Base-by-base conservation (phyloP, 257 asterid species). In the Asclepias syriaca region DNA sequence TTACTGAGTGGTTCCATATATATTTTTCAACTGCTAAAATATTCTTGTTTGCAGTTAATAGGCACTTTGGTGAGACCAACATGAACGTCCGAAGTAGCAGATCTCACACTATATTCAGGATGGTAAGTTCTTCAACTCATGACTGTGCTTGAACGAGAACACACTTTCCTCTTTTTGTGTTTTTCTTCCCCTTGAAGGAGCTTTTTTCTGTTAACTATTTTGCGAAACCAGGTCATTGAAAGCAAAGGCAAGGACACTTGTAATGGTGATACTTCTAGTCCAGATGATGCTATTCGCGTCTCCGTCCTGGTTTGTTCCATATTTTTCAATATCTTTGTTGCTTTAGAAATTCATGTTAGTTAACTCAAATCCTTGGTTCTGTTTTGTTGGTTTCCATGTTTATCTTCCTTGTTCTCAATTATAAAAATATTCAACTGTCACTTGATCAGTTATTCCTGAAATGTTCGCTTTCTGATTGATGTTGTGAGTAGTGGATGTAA, bases 1-100 rank as follows among this genome's bases (percentile, higher is more conserved):
- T 37, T 74, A 70, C 67, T 39, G 70, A 79, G 21, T 2, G 24
- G 74, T 14, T 18, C 53, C 64, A 46, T 27, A 43, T 18, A 11
- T 11, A 15, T 68, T 53, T 5, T 45, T 69, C 59, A 61, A 29
- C 50, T 66, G 56, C 72, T 61, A 40, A 54, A 68, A 53, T 49
- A 56, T 70, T 69, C 79, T 54, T 58, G 51, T 6, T 70, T 66
- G 87, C 96, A 92, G 99, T 82, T 67, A 90, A 90, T 81, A 87
- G 98, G 85, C 99, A 95, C 78, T 95, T 95, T 80, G 99, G 99
- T 70, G 97, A 92, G 66, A 95, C 99, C 40, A 95, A 90, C 86
- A 92, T 95, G 99, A 95, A 95, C 83, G 95, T 90, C 66, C 90
- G 95, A 69, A 95, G 99, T 82, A 90, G 98, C 74, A 82, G 99